Conservation (phyloP, 148 eudicot species). For the Rhododendron griersonianum region DNA sequence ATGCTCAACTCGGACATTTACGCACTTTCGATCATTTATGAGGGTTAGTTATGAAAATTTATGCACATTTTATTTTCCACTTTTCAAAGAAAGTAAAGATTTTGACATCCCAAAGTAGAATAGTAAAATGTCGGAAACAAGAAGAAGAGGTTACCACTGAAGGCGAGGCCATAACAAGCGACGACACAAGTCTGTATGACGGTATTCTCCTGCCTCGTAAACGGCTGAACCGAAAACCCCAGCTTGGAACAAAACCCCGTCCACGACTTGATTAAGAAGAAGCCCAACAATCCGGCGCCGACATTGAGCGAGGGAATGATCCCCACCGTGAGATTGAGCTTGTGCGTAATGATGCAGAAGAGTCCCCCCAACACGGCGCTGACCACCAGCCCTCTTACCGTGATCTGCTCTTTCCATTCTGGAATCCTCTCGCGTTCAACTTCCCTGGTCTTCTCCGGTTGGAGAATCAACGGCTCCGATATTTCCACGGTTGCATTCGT, state of each 20-base stretch:
- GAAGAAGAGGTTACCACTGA: constrained; percentile 53
- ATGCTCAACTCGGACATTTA: not conserved
- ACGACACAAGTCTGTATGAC: constrained; percentile 93
- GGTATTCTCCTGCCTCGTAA: constrained; percentile 84
- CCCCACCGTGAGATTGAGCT: constrained; percentile 83
- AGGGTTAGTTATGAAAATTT: no score
- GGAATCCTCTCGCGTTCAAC: constrained; percentile 37
- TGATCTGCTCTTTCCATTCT: constrained; percentile 84
- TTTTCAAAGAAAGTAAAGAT: not conserved
- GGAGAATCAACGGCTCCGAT: constrained; percentile 45
- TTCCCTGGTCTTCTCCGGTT: constrained; percentile 16
- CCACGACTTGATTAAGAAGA: constrained; percentile 85
- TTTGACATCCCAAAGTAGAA: not conserved
- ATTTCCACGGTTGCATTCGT: constrained; percentile 28
- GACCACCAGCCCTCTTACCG: constrained; percentile 62
- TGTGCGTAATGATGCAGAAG: constrained; percentile 80
- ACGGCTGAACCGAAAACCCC: constrained; percentile 52
- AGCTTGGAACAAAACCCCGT: constrained; percentile 45
- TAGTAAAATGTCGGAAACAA: not conserved
- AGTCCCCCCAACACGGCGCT: constrained; percentile 67
- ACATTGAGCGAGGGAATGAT: constrained; percentile 90
- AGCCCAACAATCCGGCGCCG: constrained; percentile 83
- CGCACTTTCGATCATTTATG: not conserved
- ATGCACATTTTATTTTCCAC: no score
- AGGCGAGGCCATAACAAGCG: constrained; percentile 91